These are phyloP conservation scores for Leccinum laetum DNA, from an alignment of 1,284 basidiomycete genomes.

Conservation along the genomic window DNA sequence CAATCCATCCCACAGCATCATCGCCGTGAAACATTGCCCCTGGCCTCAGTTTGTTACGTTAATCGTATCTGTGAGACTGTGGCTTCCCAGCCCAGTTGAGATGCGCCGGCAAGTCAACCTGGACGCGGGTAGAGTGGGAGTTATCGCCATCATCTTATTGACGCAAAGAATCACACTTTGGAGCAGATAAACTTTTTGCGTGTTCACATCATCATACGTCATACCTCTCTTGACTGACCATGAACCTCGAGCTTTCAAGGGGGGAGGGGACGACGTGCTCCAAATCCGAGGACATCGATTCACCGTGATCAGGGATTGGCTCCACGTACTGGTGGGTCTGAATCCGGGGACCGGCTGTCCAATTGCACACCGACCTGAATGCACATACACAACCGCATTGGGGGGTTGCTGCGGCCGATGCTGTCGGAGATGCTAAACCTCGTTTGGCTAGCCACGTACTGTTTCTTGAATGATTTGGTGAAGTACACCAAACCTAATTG, in stretches of 20 bases:
- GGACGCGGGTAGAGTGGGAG: constrained; percentile 4
- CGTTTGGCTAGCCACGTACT: constrained; percentile 11
- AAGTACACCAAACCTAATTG: background rate
- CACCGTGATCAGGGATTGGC: too few species aligned
- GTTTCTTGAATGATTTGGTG: background rate
- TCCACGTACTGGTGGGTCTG: background rate
- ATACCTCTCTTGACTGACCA: background rate
- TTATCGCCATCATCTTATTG: background rate
- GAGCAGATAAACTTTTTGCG: constrained; percentile 10
- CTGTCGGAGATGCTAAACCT: constrained; percentile 14
- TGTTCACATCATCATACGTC: constrained; percentile 8
- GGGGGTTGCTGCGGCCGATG: constrained; percentile 18
- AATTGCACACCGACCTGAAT: constrained; percentile 1
- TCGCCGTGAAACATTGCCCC: background rate
- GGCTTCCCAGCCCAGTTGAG: background rate
- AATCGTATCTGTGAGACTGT: background rate
- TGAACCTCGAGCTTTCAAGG: background rate
- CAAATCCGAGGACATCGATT: background rate
- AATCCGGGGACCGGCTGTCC: background rate
- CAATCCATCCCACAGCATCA: background rate
- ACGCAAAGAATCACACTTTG: background rate
- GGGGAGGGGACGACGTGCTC: background rate
- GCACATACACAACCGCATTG: constrained; percentile 7
- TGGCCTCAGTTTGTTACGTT: constrained; percentile 17
- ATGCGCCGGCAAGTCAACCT: constrained; percentile 12